Base-by-base conservation (phyloP, 2,329 filamentous ascomycete species). In the Aspergillus hiratsukae region DNA sequence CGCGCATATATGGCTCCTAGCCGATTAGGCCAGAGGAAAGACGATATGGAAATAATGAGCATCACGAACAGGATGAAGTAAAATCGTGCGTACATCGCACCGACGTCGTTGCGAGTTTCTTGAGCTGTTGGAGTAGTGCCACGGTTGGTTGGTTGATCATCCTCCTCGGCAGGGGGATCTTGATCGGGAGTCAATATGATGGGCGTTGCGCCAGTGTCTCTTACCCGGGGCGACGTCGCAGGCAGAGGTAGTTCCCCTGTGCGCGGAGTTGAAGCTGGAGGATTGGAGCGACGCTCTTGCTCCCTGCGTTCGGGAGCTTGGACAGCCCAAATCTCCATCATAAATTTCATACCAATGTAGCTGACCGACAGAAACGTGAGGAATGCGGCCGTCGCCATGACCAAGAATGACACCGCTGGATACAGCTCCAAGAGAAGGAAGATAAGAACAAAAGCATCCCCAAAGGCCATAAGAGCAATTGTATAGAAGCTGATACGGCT, bases 241-340 rank as follows among this genome's bases (percentile, higher is more conserved):
- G 83, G 83, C 17, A 78, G 72, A 11, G 82, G 82, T 9, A 83
- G 70, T 19, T 70, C 66, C 31, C 66, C 72, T 28, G 69, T 64
- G 8, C 67, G 70, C 11, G 72, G 64, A 21, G 68, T 64, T 14
- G 69, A 55, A 46, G 71, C 61, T 31, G 58, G 66, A 51, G 64
- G 54, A 43, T 52, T 64, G 3, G 61, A 51, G 11, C 62, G 62
- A 51, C 69, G 72, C 49, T 69, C 69, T 54, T 64, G 63, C 45
- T 75, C 72, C 48, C 72, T 69, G 57, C 74, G 65, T 59, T 76
- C 74, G 14, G 74, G 74, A 11, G 71, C 81, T 65, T 87, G 85
- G 1, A 86, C 81, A 21, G 80, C 78, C 84, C 84, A 87, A n/a
- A 87, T 84, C 53, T 87, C 84, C 75, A 86, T 83, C 65, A 87